Conservation (phyloP, 2,329 filamentous ascomycete genomes). For the Ceratocystis albifundus region DNA sequence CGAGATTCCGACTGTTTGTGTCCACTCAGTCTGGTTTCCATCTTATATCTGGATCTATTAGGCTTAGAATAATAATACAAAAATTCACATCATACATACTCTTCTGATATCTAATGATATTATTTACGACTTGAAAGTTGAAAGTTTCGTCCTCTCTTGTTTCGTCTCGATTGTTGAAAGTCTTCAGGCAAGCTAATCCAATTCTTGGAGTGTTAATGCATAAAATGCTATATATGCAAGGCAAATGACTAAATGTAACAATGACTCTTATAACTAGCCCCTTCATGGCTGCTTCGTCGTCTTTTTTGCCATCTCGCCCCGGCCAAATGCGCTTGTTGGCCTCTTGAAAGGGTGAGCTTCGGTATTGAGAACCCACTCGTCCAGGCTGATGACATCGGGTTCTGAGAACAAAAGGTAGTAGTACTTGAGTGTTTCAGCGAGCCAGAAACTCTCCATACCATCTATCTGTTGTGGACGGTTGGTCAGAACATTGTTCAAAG, state of each 20-base stretch:
- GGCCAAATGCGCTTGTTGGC: slow-evolving; percentile 29
- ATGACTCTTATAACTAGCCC: neutral
- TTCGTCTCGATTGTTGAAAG: too few relatives aligned
- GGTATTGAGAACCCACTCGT: slow-evolving; percentile 57
- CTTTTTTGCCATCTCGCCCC: slow-evolving; percentile 16
- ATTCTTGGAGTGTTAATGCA: neutral
- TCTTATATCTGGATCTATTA: neutral
- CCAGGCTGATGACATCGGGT: slow-evolving; percentile 53
- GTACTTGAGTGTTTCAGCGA: slow-evolving; percentile 84
- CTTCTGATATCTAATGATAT: neutral
- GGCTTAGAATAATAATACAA: neutral
- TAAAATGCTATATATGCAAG: slow-evolving; percentile 5
- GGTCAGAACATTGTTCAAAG: slow-evolving; percentile 51
- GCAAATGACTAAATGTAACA: slow-evolving; percentile 7
- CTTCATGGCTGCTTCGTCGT: neutral
- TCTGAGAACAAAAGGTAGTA: slow-evolving; percentile 72
- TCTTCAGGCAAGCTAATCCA: neutral
- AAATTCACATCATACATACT: neutral
- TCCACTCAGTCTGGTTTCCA: neutral
- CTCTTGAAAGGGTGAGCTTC: slow-evolving; percentile 49
- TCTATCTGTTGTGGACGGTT: slow-evolving; percentile 39
- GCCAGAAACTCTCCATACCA: slow-evolving; percentile 81
- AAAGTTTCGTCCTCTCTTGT: neutral
- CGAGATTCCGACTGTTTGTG: neutral
- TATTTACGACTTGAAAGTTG: too few relatives aligned